These are phyloP conservation scores for Dictyostelium purpureum DNA, from an alignment of 78 protist genomes.

Conservation along the genomic window DNA sequence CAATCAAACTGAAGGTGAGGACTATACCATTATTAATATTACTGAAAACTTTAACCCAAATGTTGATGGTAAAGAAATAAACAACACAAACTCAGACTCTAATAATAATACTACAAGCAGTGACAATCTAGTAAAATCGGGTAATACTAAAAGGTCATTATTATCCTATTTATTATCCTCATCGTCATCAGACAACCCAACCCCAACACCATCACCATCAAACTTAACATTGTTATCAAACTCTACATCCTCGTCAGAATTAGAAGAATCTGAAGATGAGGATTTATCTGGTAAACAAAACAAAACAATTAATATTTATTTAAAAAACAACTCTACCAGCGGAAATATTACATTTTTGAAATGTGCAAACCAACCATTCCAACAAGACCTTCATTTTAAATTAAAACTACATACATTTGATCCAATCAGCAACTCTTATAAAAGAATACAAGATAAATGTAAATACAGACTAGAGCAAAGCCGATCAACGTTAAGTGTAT, in stretches of 20 bases:
- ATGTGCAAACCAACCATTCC: background rate
- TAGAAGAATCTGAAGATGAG: too few relatives aligned
- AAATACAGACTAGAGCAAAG: background rate
- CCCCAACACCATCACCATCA: background rate
- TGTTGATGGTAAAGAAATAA: background rate
- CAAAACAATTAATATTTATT: constrained; percentile 1
- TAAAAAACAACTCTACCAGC: background rate
- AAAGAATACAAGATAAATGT: background rate
- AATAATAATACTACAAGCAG: background rate
- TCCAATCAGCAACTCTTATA: background rate
- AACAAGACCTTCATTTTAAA: background rate
- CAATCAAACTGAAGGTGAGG: background rate
- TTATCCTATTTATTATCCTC: background rate
- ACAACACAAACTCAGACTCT: too few relatives aligned
- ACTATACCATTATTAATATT: background rate
- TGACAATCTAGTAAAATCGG: background rate
- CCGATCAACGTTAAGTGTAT: background rate
- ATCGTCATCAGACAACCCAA: background rate
- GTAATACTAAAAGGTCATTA: background rate
- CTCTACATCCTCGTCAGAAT: background rate
- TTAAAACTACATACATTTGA: background rate
- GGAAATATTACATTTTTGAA: constrained; percentile 2
- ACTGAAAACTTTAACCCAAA: background rate
- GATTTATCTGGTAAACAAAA: too few relatives aligned
- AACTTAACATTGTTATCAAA: background rate